Evolutionary conservation across 202 grass and related monocot genomes (phyloP), one percentile per base, ranked within the genome.

Genomic region (Zizania palustris): DNA sequence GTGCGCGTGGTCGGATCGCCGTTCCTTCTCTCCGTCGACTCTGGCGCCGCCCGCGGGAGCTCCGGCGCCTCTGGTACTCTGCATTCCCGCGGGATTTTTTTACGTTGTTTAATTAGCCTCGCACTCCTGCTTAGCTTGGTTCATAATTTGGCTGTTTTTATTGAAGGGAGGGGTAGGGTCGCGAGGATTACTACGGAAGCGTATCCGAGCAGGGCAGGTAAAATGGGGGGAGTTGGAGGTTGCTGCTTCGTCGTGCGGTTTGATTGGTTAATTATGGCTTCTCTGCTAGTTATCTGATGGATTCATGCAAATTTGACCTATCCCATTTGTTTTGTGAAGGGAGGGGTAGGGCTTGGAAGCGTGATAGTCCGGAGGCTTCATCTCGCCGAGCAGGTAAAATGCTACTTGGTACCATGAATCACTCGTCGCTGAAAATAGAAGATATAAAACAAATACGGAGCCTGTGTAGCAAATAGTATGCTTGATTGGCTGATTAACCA

Each of bases 171-270:
- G 80, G 74, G 70, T 4, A 74, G 48, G 75, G 56, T 28, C 9
- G 63, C 75, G 7, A 88, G 56, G 40, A 38, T 28, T 48, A 40
- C 45, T 6, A 14, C n/a, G 34, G 80, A 77, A 41, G 65, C 46
- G 22, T 67, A 75, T 83, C 69, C 75, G 3, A 40, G 56, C 8
- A 71, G 39, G 7, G 46, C 40, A 80, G 85, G 85, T 88, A n/a
- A 64, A 38, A 46, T 54, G 6, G 8, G 8, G 46, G 10, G 35
- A 35, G 53, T 5, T 18, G 7, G 55, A 59, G 33, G 14, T 49
- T 33, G 55, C 54, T 10, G n/a, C 45, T 54, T 80, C 69, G 10
- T 71, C 21, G 34, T 41, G 42, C 54, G 69, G 14, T 68, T 73
- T 69, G 45, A n/a, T 69, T 33, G 22, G 6, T 61, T 65, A 60